Percentiles rank a stretch among this genome's conserved stretches.
Evolutionary conservation across 192 early-diverging fungal species (phyloP).

Genomic region (Coemansia sp.): DNA sequence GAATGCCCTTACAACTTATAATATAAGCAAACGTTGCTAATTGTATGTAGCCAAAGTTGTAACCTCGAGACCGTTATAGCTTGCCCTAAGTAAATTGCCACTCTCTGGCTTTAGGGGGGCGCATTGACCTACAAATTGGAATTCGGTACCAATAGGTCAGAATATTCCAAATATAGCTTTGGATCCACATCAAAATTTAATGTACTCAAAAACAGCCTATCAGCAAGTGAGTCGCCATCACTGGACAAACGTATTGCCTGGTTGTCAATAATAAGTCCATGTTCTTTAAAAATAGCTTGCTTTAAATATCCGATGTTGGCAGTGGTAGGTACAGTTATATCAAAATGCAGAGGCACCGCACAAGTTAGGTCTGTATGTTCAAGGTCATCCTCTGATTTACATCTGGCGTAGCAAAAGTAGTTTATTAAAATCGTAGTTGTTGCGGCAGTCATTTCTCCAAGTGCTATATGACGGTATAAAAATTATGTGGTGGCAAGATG

Average conservation of each 20-base stretch:
- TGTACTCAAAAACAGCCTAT: not conserved
- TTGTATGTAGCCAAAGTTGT: too few species aligned
- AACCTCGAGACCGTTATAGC: not conserved
- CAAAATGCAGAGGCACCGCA: not conserved
- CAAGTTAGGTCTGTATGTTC: not conserved
- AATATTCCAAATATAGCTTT: not conserved
- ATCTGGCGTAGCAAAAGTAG: not conserved
- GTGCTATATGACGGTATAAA: not conserved
- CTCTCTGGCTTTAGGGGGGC: not conserved
- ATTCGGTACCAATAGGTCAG: not conserved
- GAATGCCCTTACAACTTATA: not conserved
- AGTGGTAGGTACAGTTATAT: not conserved
- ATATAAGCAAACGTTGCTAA: not conserved
- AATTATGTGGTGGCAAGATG: not conserved
- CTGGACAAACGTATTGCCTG: not conserved
- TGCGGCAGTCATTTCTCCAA: not conserved
- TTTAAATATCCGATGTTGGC: not conserved
- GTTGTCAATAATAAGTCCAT: not conserved
- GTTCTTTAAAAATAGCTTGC: not conserved
- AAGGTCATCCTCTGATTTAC: not conserved
- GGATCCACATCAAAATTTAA: not conserved
- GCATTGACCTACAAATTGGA: not conserved
- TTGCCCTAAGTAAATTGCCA: not conserved
- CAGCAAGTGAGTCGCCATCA: not conserved
- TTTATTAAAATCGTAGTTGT: not conserved